These are phyloP conservation scores for Microbotryum violaceum DNA, from an alignment of 1,284 basidiomycete species.

Conservation along the genomic window DNA sequence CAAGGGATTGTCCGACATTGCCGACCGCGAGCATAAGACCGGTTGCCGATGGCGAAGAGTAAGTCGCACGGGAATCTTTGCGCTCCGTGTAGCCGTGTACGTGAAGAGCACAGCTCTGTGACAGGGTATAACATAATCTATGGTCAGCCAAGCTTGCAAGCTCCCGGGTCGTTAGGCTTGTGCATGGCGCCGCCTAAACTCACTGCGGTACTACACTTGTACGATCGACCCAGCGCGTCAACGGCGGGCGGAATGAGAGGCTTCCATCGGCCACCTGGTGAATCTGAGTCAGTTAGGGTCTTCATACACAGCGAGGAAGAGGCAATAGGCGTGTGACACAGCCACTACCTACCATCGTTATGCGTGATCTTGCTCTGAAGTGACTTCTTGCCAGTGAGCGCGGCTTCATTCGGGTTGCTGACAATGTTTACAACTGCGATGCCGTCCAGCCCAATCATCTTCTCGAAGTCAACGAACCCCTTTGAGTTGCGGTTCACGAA, in stretches of 20 bases:
- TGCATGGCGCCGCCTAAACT: conserved; percentile 46
- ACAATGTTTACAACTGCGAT: conserved; percentile 91
- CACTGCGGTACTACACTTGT: conserved; percentile 65
- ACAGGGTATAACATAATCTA: neutral
- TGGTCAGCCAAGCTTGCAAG: conserved; percentile 19
- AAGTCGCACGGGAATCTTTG: conserved; percentile 78
- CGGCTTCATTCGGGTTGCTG: conserved; percentile 67
- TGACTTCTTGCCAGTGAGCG: conserved; percentile 63
- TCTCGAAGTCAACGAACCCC: conserved; percentile 96
- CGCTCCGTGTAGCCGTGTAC: conserved; percentile 95
- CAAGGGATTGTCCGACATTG: conserved; percentile 82
- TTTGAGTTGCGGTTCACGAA: conserved; percentile 79
- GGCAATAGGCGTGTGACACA: conserved; percentile 45
- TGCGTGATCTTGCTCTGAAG: conserved; percentile 86
- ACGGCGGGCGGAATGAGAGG: conserved; percentile 61
- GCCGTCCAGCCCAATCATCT: conserved; percentile 91
- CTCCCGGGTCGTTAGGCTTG: too few species aligned
- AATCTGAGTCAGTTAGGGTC: neutral
- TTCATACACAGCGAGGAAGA: conserved; percentile 52
- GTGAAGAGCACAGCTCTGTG: conserved; percentile 73
- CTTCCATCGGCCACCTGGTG: conserved; percentile 74
- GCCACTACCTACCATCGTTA: conserved; percentile 87
- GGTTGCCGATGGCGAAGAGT: conserved; percentile 81
- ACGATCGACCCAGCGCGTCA: conserved; percentile 70
- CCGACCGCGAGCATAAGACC: conserved; percentile 94